A percentile compares a stretch with the other conserved stretches of the same genome.
Conservation (phyloP, 371 early-diverging fungal species). For the Mortierella sp. region DNA sequence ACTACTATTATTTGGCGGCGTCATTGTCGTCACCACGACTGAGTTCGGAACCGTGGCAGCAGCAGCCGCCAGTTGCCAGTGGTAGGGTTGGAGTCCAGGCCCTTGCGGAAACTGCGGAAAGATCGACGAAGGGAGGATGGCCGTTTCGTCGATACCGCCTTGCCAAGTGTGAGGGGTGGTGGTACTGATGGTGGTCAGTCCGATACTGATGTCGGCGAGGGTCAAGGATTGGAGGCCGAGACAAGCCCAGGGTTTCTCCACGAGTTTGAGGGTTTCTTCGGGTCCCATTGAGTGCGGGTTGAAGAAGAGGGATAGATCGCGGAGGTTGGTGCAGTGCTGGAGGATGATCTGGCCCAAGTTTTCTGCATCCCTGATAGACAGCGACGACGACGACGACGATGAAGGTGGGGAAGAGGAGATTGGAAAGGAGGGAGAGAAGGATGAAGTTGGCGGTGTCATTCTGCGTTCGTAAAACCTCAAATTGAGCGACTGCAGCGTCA, state of each 20-base stretch:
- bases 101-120: background rate
- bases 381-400: background rate
- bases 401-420: background rate
- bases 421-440: background rate
- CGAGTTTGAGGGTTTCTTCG: constrained; percentile 31
- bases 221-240: constrained; percentile 25
- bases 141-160: background rate
- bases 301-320: constrained; percentile 22
- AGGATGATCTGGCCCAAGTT: constrained; percentile 22
- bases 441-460: background rate
- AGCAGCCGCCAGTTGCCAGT: constrained; percentile 16
- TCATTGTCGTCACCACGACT: background rate
- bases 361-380: constrained; percentile 29
- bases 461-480: constrained; percentile 33
- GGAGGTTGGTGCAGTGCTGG: constrained; percentile 21
- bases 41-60: background rate
- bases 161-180: background rate
- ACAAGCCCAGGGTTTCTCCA: constrained; percentile 40
- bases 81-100: constrained; percentile 23
- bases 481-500: constrained; percentile 15
- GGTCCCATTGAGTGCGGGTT: constrained; percentile 25
- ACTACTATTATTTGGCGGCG: background rate
- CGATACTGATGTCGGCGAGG: constrained; percentile 30
- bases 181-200: background rate
- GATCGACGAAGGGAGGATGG: background rate